Conservation (phyloP, 495 filamentous ascomycete species). For the Staphylotrichum longicolle region DNA sequence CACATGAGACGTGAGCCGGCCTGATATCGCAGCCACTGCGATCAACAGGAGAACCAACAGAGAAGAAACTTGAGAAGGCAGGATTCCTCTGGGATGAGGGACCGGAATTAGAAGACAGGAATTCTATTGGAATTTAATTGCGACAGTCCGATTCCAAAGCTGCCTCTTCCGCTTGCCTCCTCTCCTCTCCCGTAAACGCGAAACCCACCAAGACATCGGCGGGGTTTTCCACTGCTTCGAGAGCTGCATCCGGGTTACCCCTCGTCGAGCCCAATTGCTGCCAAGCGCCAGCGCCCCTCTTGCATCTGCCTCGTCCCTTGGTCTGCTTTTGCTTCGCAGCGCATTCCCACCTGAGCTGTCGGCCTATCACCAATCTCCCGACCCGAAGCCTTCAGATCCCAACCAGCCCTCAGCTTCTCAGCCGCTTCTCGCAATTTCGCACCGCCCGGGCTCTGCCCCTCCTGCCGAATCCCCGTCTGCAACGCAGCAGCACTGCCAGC, state of each 20-base stretch:
- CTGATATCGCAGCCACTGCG: not conserved
- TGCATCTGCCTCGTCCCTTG: constrained; percentile 14
- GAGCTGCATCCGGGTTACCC: constrained; percentile 6
- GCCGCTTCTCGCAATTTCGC: constrained; percentile 26
- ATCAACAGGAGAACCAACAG: not conserved
- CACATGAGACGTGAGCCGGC: not conserved
- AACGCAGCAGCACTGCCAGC: constrained; percentile 18
- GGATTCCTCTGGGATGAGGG: not conserved
- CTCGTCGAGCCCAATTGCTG: constrained; percentile 33
- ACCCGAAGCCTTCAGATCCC: not conserved
- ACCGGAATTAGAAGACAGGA: not conserved
- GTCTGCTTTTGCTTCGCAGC: constrained; percentile 17
- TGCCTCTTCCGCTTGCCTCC: not conserved
- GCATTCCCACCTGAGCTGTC: constrained; percentile 20
- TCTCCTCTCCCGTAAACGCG: not conserved
- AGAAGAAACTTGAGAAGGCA: not conserved
- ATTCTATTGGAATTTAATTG: not conserved
- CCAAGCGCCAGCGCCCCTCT: constrained; percentile 30
- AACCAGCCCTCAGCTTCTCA: constrained; percentile 22
- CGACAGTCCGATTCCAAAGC: not conserved
- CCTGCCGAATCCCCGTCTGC: constrained; percentile 11
- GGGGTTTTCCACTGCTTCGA: constrained; percentile 5
- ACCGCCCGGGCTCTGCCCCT: constrained; percentile 18
- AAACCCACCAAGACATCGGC: constrained; percentile 8
- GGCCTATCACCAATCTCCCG: constrained; percentile 3